These are phyloP conservation scores for Zalaria sp. DNA, from an alignment of 2,329 filamentous ascomycete genomes.

Conservation along the genomic window DNA sequence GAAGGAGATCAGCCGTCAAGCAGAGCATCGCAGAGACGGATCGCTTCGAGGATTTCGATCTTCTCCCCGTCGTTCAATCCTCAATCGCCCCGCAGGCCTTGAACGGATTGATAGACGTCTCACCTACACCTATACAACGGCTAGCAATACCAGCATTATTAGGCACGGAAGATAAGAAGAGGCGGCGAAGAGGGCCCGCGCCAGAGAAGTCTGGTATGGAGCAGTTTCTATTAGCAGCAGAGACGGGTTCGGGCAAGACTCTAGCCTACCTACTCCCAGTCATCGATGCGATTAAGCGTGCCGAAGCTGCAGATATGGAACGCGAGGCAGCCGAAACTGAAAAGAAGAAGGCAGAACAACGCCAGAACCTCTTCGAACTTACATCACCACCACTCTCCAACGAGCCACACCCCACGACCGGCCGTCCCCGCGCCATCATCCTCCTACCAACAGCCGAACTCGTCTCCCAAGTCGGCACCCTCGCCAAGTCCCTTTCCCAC, in stretches of 20 bases:
- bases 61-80: constrained; percentile 57
- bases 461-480: constrained; percentile 68
- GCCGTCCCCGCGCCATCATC: constrained; percentile 69
- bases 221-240: constrained; percentile 74
- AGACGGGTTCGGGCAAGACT: constrained; percentile 96
- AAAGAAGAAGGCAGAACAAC: constrained; percentile 24
- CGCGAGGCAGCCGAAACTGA: constrained; percentile 31
- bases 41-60: constrained; percentile 65
- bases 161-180: constrained; percentile 34
- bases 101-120: constrained; percentile 57
- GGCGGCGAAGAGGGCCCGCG: constrained; percentile 17
- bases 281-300: constrained; percentile 71
- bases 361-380: constrained; percentile 47
- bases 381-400: constrained; percentile 43
- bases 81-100: constrained; percentile 63
- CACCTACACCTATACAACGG: constrained; percentile 78
- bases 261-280: constrained; percentile 79
- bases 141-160: constrained; percentile 76
- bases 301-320: constrained; percentile 39
- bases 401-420: constrained; percentile 58
- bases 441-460: constrained; percentile 88
- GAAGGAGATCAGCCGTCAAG: constrained; percentile 48
- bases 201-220: constrained; percentile 29
- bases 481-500: constrained; percentile 75
- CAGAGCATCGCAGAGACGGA: constrained; percentile 49